phyloP scores from a whole-genome alignment of 2,329 filamentous ascomycete genomes.

The Arthrocladium fulminans region DNA sequence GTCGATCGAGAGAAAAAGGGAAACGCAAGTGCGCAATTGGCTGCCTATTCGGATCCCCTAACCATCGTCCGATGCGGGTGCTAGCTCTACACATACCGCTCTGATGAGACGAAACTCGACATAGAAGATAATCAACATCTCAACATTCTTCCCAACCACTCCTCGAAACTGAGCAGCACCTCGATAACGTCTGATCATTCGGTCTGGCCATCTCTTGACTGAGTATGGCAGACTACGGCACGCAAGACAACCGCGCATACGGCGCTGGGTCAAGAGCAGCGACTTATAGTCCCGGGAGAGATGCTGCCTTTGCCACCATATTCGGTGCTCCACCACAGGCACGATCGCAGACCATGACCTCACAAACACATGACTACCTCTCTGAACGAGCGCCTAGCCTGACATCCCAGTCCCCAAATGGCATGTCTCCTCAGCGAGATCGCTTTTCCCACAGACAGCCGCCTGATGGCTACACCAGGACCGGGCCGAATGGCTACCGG shows the following conservation, averaged over 20 bases:
- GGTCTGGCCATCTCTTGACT: slow-evolving; percentile 22
- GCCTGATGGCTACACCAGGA: slow-evolving; percentile 36
- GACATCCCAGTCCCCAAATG: slow-evolving; percentile 46
- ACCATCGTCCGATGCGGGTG: neutral
- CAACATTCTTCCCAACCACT: neutral
- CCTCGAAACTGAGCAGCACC: neutral
- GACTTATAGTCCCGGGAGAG: slow-evolving; percentile 59
- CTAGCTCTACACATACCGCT: neutral
- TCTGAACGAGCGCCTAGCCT: slow-evolving; percentile 72
- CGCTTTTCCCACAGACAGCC: slow-evolving; percentile 37
- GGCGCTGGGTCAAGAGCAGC: slow-evolving; percentile 32
- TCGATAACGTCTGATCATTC: neutral
- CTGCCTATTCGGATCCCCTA: neutral
- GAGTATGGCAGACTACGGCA: slow-evolving; percentile 55
- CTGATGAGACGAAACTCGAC: neutral
- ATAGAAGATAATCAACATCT: neutral
- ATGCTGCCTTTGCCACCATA: slow-evolving; percentile 93
- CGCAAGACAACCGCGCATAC: slow-evolving; percentile 53
- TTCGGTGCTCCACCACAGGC: slow-evolving; percentile 80
- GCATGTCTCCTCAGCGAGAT: slow-evolving; percentile 34
- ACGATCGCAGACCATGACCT: slow-evolving; percentile 91
- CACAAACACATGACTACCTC: slow-evolving; percentile 55
- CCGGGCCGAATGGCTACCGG: slow-evolving; percentile 33
- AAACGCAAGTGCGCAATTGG: neutral
- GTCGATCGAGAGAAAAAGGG: no score